Base-by-base conservation (phyloP, 352 stramenopile species). In the Peronospora destructor region DNA sequence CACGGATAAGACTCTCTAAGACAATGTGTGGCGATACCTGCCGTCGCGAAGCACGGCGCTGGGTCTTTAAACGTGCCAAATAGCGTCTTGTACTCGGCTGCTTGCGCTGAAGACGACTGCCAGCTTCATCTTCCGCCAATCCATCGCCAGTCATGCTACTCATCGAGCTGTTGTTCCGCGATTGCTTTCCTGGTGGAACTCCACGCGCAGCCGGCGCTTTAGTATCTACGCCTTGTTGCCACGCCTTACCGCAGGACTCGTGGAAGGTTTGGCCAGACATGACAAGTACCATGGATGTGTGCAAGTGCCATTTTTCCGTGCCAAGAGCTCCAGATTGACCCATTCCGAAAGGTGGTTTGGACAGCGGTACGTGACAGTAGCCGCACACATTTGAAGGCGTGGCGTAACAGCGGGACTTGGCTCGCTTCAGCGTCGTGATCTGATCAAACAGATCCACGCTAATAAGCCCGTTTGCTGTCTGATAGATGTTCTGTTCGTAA, bases 401-500 rank as follows among this genome's bases (percentile, higher is more conserved):
- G 0, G 74, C 80, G 49, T 88, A 91, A 50, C 70, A 79, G 10
- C 73, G 75, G 12, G 83, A 79, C 38, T 83, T 76, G 16, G 80
- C 75, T 36, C 76, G 77, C 61, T 87, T 88, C 13, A 93, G 61
- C 21, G 76, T 84, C 45, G 71, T 84, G 43, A 93, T 82, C 57
- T 93, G 83, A 30, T 93, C 83, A 47, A 84, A 90, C 26, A 93
- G 56, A 66, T 93, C 83, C 40, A 73, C 68, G 37, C 79, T 90
- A 45, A 92, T 90, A 12, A 94, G 71, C 5, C 66, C 79, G 37
- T 91, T 91, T 4, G 81, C 81, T 1, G 81, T 91, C 66, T 91
- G 76, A 64, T 91, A 92, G 53, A 94, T 92, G 65, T 87, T 91
- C 48, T 89, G 76, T 61, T 94, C 84, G 68, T 94, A 91, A 63